Evolutionary conservation across 2,329 filamentous ascomycete species (phyloP), one percentile per base, ranked within the genome.

Genomic region (Trichoderma cornu-damae): DNA sequence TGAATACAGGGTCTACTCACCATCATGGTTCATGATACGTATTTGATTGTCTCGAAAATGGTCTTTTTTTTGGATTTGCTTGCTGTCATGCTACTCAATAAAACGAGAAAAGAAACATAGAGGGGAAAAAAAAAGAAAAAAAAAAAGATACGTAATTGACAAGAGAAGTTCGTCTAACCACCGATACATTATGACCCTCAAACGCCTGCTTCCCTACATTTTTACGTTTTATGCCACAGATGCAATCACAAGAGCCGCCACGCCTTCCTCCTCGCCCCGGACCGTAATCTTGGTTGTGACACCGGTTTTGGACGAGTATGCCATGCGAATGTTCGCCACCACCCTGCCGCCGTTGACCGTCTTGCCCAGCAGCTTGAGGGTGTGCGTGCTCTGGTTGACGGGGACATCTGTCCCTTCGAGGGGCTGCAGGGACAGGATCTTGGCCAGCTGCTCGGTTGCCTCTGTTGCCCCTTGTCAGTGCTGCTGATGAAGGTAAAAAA

Each of bases 201-300:
- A n/a, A 70, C 69, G 69, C 70, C 70, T 56, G 62, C 68, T 63
- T 67, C 61, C 65, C 63, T 61, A 57, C 60, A 63, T 64, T 81
- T n/a, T n/a, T n/a, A n/a, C n/a, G n/a, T n/a, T n/a, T n/a, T 83
- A 95, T 71, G 89, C 86, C 70, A 96, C 86, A 66, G 90, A 91
- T 64, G 85, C 89, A 70, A 96, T 82, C 60, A 97, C 84, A 72
- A 95, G 79, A 60, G 85, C 81, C 61, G 94, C 91, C 68, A 99
- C 85, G 57, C 90, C 90, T 70, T 94, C 90, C 75, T 99, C 94
- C 73, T 99, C 94, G 71, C 88, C 89, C 69, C 94, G 83, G 60
- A 93, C 89, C 52, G 87, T 89, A 66, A 99, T 90, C 83, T 97
- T 97, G 68, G 93, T 95, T 59, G 94, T 96, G 24, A 97, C 91